These are phyloP conservation scores for Malus hybrid DNA, from an alignment of 331 rosid genomes.

Conservation along the genomic window DNA sequence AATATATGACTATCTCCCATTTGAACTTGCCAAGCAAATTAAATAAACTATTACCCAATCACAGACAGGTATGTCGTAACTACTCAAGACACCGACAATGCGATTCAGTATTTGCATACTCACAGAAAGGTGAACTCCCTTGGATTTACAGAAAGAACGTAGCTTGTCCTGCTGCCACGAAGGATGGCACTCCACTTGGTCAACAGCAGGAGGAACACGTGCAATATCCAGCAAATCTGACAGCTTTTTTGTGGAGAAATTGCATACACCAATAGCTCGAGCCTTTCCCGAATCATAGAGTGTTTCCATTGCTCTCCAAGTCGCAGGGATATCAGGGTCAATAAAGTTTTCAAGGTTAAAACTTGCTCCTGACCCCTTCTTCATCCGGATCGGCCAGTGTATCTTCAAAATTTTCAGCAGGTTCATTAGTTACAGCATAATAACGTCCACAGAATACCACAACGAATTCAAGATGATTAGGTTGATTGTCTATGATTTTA, in stretches of 20 bases:
- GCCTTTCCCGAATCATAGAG: slow-evolving; percentile 80
- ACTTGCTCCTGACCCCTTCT: slow-evolving; percentile 43
- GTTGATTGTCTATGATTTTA: neutral
- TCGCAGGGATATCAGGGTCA: slow-evolving; percentile 43
- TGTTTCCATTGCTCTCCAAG: slow-evolving; percentile 89
- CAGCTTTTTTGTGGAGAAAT: slow-evolving; percentile 66
- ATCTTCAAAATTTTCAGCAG: slow-evolving; percentile 36
- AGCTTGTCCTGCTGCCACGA: slow-evolving; percentile 74
- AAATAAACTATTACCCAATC: neutral
- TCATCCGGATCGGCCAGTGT: slow-evolving; percentile 67
- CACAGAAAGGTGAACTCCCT: slow-evolving; percentile 56
- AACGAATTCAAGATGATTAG: neutral
- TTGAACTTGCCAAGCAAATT: neutral
- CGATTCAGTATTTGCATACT: slow-evolving; percentile 19
- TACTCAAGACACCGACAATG: neutral
- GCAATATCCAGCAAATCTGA: slow-evolving; percentile 53
- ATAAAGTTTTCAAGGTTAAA: slow-evolving; percentile 44
- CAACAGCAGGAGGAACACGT: slow-evolving; percentile 73
- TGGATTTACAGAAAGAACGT: slow-evolving; percentile 43
- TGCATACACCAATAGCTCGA: slow-evolving; percentile 82
- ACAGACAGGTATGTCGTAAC: neutral
- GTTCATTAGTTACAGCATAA: neutral
- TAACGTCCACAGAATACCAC: neutral
- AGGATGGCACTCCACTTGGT: slow-evolving; percentile 86
- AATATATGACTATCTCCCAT: neutral